Percentiles rank a stretch among this genome's conserved stretches.
Evolutionary conservation across 345 rosid species (phyloP).

Genomic region (Eucalyptus rudis): DNA sequence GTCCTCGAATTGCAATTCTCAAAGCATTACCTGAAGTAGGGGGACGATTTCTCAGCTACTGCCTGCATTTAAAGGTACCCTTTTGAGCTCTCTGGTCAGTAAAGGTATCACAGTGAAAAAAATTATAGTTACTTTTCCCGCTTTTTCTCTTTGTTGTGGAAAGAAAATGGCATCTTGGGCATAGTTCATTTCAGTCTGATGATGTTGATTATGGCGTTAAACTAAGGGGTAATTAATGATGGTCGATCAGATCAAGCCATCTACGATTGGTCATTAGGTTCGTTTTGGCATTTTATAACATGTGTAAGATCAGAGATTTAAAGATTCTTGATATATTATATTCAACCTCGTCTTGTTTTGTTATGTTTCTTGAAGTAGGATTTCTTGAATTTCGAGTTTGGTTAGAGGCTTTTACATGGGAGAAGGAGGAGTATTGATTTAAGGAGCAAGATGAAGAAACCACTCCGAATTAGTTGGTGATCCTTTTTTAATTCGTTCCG

Average conservation of each 20-base stretch:
- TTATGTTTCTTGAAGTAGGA: not conserved
- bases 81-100: not conserved
- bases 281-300: not conserved
- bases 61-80: not conserved
- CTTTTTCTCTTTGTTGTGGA: not conserved
- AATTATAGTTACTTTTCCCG: not conserved
- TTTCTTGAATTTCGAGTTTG: not conserved
- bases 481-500: not conserved
- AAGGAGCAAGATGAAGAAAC: not conserved
- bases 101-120: not conserved
- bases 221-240: not conserved
- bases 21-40: not conserved
- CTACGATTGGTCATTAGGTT: not conserved
- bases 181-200: not conserved
- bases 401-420: not conserved
- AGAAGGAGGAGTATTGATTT: not conserved
- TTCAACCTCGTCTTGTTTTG: not conserved
- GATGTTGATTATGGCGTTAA: not conserved
- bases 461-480: not conserved
- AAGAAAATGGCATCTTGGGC: not conserved
- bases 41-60: not conserved
- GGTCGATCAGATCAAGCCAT: not conserved
- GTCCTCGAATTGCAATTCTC: not conserved
- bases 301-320: not conserved
- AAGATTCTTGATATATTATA: not conserved